Conservation (phyloP, 1,284 basidiomycete species). For the Irpex sp. region DNA sequence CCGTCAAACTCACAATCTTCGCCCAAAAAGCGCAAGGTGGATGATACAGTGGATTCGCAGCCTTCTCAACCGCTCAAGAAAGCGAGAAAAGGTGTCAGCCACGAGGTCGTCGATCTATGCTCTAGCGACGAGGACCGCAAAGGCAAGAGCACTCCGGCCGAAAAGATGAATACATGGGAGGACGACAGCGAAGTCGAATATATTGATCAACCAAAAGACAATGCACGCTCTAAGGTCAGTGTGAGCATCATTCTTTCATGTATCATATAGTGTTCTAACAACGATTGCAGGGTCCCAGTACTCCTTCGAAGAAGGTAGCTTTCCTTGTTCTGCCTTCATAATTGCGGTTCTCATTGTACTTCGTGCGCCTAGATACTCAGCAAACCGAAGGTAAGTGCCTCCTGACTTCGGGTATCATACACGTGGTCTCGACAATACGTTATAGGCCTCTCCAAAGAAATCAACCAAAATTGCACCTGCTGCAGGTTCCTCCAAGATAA, state of each 20-base stretch:
- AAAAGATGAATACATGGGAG: constrained; percentile 20
- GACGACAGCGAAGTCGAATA: constrained; percentile 23
- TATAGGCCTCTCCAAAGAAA: background rate
- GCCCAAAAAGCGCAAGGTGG: constrained; percentile 16
- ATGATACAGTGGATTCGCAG: constrained; percentile 10
- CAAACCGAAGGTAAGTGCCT: background rate
- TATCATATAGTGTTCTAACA: background rate
- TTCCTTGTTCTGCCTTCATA: background rate
- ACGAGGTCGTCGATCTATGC: background rate
- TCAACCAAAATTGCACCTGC: background rate
- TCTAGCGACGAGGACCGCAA: constrained; percentile 4
- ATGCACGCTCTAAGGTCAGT: background rate
- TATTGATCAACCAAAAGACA: constrained; percentile 11
- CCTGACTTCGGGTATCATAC: background rate
- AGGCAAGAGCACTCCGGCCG: constrained; percentile 4
- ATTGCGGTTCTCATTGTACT: background rate
- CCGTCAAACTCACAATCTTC: background rate
- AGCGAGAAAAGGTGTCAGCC: background rate
- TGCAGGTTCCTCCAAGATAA: background rate
- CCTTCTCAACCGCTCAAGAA: background rate
- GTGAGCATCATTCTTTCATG: background rate
- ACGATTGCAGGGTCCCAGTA: background rate
- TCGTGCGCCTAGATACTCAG: background rate
- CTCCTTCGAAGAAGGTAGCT: background rate
- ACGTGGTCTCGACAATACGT: background rate